Conservation (phyloP, 768 basidiomycete genomes). For the Lactifluus volemus region DNA sequence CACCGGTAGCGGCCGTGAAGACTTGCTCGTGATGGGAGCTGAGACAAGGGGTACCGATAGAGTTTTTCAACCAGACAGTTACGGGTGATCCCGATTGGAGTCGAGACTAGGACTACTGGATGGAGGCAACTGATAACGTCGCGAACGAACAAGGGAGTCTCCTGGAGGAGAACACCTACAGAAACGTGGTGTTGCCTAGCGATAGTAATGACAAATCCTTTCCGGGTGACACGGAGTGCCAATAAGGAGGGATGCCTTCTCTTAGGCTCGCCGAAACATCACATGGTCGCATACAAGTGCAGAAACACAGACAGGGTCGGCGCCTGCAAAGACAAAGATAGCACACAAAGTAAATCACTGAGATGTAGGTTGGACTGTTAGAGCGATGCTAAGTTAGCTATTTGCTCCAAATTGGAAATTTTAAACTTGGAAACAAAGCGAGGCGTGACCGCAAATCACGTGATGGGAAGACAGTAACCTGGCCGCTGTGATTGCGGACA, state of each 20-base stretch:
- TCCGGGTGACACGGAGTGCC: not conserved
- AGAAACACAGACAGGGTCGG: constrained; percentile 9
- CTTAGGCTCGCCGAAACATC: constrained; percentile 1
- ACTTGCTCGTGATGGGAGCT: not conserved
- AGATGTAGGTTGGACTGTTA: too few species aligned
- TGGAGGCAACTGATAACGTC: not conserved
- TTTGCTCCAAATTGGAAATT: too few species aligned
- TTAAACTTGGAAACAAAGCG: too few species aligned
- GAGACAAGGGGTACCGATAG: constrained; percentile 2
- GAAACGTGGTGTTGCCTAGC: not conserved
- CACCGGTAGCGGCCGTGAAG: not conserved
- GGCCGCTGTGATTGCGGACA: not conserved
- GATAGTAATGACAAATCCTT: not conserved
- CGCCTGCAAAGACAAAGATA: constrained; percentile 6
- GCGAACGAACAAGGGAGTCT: not conserved
- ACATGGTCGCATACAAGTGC: not conserved
- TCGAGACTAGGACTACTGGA: not conserved
- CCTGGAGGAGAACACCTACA: not conserved
- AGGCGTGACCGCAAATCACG: constrained; percentile 8
- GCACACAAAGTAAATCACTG: not conserved
- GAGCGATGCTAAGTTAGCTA: too few species aligned
- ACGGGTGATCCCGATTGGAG: too few species aligned
- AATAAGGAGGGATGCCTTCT: not conserved
- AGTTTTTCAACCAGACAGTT: not conserved
- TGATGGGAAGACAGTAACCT: not conserved